Conservation (phyloP, 2,329 filamentous ascomycete genomes). For the Onygenales sp. region DNA sequence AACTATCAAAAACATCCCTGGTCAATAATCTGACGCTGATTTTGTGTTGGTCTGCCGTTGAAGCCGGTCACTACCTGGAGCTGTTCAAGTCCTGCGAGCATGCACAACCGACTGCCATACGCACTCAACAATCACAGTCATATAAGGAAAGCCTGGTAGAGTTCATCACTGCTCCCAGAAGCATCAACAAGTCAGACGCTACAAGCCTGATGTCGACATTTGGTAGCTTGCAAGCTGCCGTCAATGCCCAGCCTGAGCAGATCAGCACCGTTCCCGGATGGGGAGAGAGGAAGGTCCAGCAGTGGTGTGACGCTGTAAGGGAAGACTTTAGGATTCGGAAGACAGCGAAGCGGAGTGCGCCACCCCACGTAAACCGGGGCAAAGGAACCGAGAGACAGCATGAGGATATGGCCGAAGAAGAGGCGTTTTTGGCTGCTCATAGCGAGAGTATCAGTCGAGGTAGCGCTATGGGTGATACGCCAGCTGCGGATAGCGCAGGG, state of each 20-base stretch:
- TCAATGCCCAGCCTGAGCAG: constrained; percentile 83
- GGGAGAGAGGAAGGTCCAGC: constrained; percentile 89
- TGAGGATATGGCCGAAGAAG: constrained; percentile 16
- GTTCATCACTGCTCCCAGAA: constrained; percentile 82
- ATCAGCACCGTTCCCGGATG: constrained; percentile 78
- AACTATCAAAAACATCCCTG: constrained; percentile 83
- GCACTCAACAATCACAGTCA: constrained; percentile 69
- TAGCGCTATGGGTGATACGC: not conserved
- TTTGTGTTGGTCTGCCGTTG: constrained; percentile 86
- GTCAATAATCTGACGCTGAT: constrained; percentile 90
- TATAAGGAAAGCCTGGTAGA: constrained; percentile 85
- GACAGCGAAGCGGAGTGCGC: constrained; percentile 48
- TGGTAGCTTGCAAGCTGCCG: constrained; percentile 73
- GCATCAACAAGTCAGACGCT: constrained; percentile 90
- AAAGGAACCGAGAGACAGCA: not conserved
- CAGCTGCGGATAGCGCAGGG: not conserved
- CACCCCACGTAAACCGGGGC: constrained; percentile 12
- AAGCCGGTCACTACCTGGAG: constrained; percentile 89
- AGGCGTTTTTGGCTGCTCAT: constrained; percentile 17
- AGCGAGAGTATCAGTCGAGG: constrained; percentile 12
- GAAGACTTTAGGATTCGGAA: constrained; percentile 75
- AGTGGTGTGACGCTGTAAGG: constrained; percentile 71
- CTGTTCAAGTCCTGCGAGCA: constrained; percentile 92
- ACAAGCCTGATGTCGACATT: constrained; percentile 85
- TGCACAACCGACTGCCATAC: constrained; percentile 70